Percentiles rank a stretch among this genome's conserved stretches.
Evolutionary conservation across 73 alveolate genomes (phyloP).

Genomic region (Tetrahymena thermophila): DNA sequence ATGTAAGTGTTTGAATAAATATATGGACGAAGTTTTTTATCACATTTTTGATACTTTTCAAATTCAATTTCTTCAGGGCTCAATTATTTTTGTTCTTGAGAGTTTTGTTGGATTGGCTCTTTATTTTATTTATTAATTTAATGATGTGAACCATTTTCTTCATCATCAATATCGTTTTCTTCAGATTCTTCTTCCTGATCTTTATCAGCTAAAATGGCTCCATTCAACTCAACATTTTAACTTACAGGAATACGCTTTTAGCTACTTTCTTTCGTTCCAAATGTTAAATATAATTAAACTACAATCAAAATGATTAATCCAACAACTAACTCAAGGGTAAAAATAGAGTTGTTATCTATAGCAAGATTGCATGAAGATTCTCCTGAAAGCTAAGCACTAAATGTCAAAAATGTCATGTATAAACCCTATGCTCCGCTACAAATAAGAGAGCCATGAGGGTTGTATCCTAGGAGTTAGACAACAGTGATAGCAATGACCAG

Average conservation of each 20-base stretch:
- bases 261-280: slow-evolving; percentile 29
- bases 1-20: not conserved
- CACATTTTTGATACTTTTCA: not conserved
- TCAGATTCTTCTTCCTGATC: slow-evolving; percentile 6
- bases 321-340: not conserved
- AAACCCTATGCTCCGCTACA: slow-evolving; percentile 15
- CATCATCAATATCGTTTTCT: slow-evolving; percentile 2
- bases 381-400: slow-evolving; percentile 24
- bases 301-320: slow-evolving; percentile 13
- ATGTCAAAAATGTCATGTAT: slow-evolving; percentile 15
- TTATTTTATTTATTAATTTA: not conserved
- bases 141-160: not conserved
- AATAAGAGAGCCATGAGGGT: slow-evolving; percentile 34
- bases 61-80: not conserved
- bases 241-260: not conserved
- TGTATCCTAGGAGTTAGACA: slow-evolving; percentile 30
- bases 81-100: not conserved
- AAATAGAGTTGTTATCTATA: not conserved
- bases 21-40: not conserved
- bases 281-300: slow-evolving; percentile 17
- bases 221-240: not conserved
- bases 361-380: slow-evolving; percentile 12
- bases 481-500: slow-evolving; percentile 25
- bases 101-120: not conserved
- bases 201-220: slow-evolving; percentile 1